Evolutionary conservation across 352 stramenopile genomes (phyloP).

Genomic region (Phytophthora constricta): DNA sequence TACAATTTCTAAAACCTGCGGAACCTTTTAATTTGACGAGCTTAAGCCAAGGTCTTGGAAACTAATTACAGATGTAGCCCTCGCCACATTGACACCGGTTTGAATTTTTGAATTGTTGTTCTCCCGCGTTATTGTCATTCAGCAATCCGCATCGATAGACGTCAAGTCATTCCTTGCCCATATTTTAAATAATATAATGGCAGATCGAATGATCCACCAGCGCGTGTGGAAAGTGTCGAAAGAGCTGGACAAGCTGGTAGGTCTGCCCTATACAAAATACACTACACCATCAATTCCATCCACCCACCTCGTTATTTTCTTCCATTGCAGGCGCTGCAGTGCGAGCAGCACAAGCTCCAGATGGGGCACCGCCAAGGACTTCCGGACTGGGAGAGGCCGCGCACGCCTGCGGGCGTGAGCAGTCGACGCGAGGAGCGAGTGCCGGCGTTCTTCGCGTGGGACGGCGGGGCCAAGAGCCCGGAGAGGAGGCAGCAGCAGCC

Average conservation of each 20-base stretch:
- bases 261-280: too few species aligned
- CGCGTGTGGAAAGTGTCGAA: constrained; percentile 70
- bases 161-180: too few species aligned
- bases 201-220: constrained; percentile 32
- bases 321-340: constrained; percentile 45
- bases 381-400: constrained; percentile 49
- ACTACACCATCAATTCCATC: too few species aligned
- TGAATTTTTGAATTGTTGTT: constrained; percentile 33
- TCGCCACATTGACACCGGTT: too few species aligned
- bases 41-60: background rate
- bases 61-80: background rate
- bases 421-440: constrained; percentile 22
- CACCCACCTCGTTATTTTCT: constrained; percentile 21
- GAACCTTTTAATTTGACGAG: background rate
- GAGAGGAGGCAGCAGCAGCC: too few species aligned
- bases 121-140: constrained; percentile 18
- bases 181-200: too few species aligned
- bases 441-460: constrained; percentile 66
- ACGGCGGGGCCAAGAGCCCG: constrained; percentile 5
- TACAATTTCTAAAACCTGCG: too few species aligned
- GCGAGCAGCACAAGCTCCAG: constrained; percentile 62
- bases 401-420: constrained; percentile 46
- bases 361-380: constrained; percentile 51
- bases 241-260: constrained; percentile 49
- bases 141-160: constrained; percentile 1